phyloP scores from a whole-genome alignment of 257 asterid species.

The Jasminum sambac region DNA sequence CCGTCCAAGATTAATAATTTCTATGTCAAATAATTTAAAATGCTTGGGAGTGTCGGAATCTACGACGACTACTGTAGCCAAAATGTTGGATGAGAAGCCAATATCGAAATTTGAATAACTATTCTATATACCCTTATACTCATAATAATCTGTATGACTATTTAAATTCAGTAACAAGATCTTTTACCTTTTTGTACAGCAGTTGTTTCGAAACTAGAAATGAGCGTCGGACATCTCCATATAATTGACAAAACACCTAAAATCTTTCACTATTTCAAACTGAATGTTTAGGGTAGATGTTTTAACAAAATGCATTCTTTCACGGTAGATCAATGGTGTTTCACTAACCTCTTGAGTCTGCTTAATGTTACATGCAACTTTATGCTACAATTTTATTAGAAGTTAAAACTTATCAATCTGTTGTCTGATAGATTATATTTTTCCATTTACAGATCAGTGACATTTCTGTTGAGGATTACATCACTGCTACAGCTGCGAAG shows the following conservation, averaged over 20 bases:
- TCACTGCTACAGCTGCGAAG: slow-evolving; percentile 74
- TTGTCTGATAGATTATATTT: no score
- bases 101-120: neutral
- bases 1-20: neutral
- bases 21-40: neutral
- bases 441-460: slow-evolving; percentile 47
- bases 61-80: neutral
- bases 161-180: neutral
- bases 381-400: neutral
- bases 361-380: no score
- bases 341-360: neutral
- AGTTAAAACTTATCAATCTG: neutral
- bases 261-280: neutral
- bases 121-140: neutral
- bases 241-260: neutral
- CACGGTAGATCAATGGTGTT: neutral
- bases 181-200: neutral
- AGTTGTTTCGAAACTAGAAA: neutral
- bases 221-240: neutral
- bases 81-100: neutral
- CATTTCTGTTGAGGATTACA: slow-evolving; percentile 81
- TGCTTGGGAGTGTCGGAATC: neutral
- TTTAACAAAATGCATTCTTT: neutral
- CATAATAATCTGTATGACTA: neutral
- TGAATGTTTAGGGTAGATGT: no score